These are phyloP conservation scores for Selaginella moellendorffii DNA, from an alignment of 75 land plant species.

Conservation along the genomic window DNA sequence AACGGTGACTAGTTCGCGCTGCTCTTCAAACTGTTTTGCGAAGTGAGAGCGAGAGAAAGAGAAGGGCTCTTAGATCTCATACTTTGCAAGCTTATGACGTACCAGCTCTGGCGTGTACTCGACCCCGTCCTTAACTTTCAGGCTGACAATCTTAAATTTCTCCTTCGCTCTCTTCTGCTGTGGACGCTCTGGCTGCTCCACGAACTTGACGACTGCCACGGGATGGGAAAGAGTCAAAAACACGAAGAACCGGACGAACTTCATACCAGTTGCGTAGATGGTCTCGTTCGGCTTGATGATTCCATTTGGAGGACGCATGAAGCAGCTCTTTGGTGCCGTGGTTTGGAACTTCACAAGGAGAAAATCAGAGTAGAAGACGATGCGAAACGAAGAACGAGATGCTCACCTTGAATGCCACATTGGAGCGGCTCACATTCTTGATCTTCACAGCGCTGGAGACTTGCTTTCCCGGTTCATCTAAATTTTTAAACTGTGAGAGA, in stretches of 20 bases:
- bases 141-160: constrained; percentile 5
- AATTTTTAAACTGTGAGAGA: too few species aligned
- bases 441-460: constrained; percentile 78
- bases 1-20: constrained; percentile 56
- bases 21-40: constrained; percentile 59
- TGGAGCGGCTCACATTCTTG: constrained; percentile 77
- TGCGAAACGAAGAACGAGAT: background rate
- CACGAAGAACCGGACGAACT: background rate
- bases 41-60: background rate
- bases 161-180: constrained; percentile 4
- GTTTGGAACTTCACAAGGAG: constrained; percentile 59
- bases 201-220: constrained; percentile 6
- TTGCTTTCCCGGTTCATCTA: constrained; percentile 98
- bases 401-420: constrained; percentile 86
- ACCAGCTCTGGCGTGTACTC: constrained; percentile 9
- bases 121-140: constrained; percentile 6
- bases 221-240: background rate
- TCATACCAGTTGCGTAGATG: constrained; percentile 75
- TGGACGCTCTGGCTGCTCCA: constrained; percentile 7
- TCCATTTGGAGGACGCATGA: constrained; percentile 92
- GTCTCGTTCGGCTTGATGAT: constrained; percentile 76
- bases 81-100: background rate
- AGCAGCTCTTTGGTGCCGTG: constrained; percentile 93
- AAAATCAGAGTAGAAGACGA: background rate
- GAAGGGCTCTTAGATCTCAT: background rate